Percentiles rank a stretch among this genome's conserved stretches.
phyloP scores from a whole-genome alignment of 495 filamentous ascomycete species.

The Xylaria telfairii region DNA sequence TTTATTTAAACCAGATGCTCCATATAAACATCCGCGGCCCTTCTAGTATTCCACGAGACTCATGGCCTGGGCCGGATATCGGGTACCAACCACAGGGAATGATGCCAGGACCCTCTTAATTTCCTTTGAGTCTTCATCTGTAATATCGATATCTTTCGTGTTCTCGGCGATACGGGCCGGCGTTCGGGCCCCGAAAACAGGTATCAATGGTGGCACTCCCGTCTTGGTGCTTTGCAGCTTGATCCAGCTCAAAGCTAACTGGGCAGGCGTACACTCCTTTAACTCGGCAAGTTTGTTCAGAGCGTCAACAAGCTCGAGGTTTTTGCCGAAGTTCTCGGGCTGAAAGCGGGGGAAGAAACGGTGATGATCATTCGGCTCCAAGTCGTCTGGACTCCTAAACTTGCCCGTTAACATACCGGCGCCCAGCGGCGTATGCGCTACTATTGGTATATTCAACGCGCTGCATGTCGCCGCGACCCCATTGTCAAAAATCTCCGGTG shows the following conservation, averaged over 20 bases:
- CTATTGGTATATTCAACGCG: conserved; percentile 69
- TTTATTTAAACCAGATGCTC: too few species aligned
- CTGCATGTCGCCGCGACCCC: conserved; percentile 67
- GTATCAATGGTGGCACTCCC: conserved; percentile 58
- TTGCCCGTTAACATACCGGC: conserved; percentile 55
- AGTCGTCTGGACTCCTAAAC: conserved; percentile 60
- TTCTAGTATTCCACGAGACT: background rate
- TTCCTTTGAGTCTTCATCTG: background rate
- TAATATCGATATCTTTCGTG: background rate
- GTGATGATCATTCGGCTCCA: conserved; percentile 64
- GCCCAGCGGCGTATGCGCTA: conserved; percentile 57
- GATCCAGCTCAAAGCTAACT: conserved; percentile 74
- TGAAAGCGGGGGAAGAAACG: conserved; percentile 63
- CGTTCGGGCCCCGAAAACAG: conserved; percentile 69
- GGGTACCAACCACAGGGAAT: background rate
- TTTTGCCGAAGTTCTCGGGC: conserved; percentile 67
- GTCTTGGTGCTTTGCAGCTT: background rate
- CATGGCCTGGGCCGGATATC: conserved; percentile 9
- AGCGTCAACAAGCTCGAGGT: conserved; percentile 67
- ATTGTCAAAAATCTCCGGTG: conserved; percentile 68
- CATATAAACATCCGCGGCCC: too few species aligned
- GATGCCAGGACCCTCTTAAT: background rate
- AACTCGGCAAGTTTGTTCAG: conserved; percentile 64
- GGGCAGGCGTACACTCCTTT: conserved; percentile 67
- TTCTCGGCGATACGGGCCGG: conserved; percentile 47